Base-by-base conservation (phyloP, 805 yeast species). In the Clavispora carvajalis region DNA sequence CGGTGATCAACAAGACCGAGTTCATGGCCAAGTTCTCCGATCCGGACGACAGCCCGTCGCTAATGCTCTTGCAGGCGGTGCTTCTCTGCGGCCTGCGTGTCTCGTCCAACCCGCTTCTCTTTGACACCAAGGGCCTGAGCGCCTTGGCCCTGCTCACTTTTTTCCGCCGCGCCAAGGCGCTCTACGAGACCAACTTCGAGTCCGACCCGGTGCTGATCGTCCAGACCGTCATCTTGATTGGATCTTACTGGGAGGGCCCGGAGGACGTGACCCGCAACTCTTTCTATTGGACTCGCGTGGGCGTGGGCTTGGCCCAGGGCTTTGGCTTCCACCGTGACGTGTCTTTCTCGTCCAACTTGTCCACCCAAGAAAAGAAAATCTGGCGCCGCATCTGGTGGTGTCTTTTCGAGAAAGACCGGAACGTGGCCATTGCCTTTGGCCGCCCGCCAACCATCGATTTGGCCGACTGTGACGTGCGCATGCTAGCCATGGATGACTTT, bases 301-400 rank as follows among this genome's bases (percentile, higher is more conserved):
- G 88, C 1, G 67, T 83, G 24, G 74, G 80, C 9, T 65, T 80
- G 37, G 90, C 90, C 2, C 89, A 83, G 55, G 84, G 85, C 10
- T 73, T 79, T 53, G 95, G 95, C 1, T 66, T 86, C 49, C 93
- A 86, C 57, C 69, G 86, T 47, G 76, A 70, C 45, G 70, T 76
- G 30, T 61, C 66, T 16, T 58, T 55, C 21, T 60, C 74, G 36
- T 58, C 73, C 22, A 58, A 57, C 13, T 55, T 69, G 16, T 70
- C 75, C 36, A 52, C 61, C 19, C 40, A 59, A 36, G 65, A 68
- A 33, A 65, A 63, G 50, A 75, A 75, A 44, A 55, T 79, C 29
- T 79, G 82, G 73, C 73, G 82, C 48, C 66, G 89, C 33, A 68
- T 83, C 11, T 85, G 89, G 87, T 85, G 95, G 95, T 69, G 79